Evolutionary conservation across 2,329 filamentous ascomycete species (phyloP).

Genomic region (Apiospora marii): DNA sequence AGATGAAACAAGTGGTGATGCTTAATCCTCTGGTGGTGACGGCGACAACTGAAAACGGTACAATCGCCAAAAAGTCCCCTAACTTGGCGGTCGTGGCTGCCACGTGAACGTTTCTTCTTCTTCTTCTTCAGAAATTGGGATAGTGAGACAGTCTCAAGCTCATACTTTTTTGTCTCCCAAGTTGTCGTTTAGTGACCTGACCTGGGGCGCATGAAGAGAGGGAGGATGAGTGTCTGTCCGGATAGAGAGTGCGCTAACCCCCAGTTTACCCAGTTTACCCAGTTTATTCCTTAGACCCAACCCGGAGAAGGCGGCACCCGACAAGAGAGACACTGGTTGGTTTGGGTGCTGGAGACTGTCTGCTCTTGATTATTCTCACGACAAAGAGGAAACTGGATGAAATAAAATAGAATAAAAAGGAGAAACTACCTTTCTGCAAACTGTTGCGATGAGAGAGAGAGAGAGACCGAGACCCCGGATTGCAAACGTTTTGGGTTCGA

Average conservation of each 20-base stretch:
- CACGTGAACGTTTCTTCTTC: neutral
- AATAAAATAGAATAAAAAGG: neutral
- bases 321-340: slow-evolving; percentile 7
- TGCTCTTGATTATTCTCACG: neutral
- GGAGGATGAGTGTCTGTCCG: slow-evolving; percentile 3
- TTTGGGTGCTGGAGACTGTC: slow-evolving; percentile 3
- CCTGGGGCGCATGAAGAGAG: neutral
- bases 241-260: neutral
- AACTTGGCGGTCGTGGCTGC: neutral
- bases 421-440: neutral
- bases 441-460: neutral
- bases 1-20: slow-evolving; percentile 15
- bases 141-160: slow-evolving; percentile 12
- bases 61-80: neutral
- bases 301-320: slow-evolving; percentile 14
- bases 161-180: neutral
- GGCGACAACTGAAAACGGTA: slow-evolving; percentile 2
- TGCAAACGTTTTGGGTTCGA: neutral
- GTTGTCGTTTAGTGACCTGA: neutral
- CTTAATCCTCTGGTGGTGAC: neutral
- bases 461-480: neutral
- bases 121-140: neutral
- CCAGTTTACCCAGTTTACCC: neutral
- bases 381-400: neutral
- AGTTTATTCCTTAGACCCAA: slow-evolving; percentile 14